phyloP scores from a whole-genome alignment of 164 flowering plant species.

The Chloranthus sessilifolius region DNA sequence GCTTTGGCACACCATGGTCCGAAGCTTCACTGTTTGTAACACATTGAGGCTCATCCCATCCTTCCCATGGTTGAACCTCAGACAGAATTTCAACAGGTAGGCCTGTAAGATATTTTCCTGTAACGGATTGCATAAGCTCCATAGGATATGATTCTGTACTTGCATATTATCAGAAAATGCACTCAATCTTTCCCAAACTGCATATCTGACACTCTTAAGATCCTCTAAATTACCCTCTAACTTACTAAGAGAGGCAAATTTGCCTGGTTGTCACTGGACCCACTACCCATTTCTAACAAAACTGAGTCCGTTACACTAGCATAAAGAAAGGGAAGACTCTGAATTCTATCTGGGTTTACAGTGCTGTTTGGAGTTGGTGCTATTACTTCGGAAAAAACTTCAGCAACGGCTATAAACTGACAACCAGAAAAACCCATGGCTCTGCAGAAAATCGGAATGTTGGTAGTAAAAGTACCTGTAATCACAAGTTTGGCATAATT shows the following conservation, averaged over 20 bases:
- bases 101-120: conserved; percentile 42
- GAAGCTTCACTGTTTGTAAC: conserved; percentile 24
- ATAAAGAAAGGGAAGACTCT: conserved; percentile 54
- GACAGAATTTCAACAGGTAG: conserved; percentile 34
- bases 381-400: conserved; percentile 39
- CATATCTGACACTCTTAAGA: conserved; percentile 50
- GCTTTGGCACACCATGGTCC: conserved; percentile 24
- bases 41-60: conserved; percentile 54
- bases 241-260: conserved; percentile 58
- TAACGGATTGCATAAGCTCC: conserved; percentile 72
- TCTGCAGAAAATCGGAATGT: conserved; percentile 48
- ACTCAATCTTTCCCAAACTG: conserved; percentile 67
- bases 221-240: conserved; percentile 56
- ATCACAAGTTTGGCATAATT: conserved; percentile 36
- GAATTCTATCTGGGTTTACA: conserved; percentile 12
- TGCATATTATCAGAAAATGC: conserved; percentile 62
- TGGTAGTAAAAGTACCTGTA: conserved; percentile 23
- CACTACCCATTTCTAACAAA: conserved; percentile 43
- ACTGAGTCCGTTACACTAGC: conserved; percentile 44
- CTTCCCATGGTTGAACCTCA: conserved; percentile 74
- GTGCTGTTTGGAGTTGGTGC: conserved; percentile 16
- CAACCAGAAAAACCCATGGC: conserved; percentile 82
- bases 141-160: conserved; percentile 53
- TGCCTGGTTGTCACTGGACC: conserved; percentile 26
- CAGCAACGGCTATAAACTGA: conserved; percentile 50